Conservation (phyloP, 129 eudicot genomes). For the Flaveria linearis region DNA sequence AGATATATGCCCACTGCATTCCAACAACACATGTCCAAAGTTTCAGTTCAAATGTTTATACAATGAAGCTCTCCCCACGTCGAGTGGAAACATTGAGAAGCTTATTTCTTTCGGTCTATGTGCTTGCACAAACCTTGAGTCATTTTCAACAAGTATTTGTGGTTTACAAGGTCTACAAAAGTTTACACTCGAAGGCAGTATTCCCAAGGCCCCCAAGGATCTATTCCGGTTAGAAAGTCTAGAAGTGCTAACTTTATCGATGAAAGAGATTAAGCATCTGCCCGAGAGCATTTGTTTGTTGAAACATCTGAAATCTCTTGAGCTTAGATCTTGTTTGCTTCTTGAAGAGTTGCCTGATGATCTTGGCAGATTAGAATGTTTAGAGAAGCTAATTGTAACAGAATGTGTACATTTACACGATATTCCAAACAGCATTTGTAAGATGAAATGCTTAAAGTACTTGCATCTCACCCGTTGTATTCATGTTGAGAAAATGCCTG, state of each 20-base stretch:
- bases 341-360: conserved; percentile 16
- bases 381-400: conserved; percentile 2
- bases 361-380: conserved; percentile 21
- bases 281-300: background rate
- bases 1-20: conserved; percentile 13
- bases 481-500: conserved; percentile 17
- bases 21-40: background rate
- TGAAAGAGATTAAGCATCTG: background rate
- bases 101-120: background rate
- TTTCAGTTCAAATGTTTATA: background rate
- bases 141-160: conserved; percentile 4
- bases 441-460: background rate
- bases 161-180: background rate
- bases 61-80: background rate
- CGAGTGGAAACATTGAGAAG: conserved; percentile 13
- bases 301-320: background rate
- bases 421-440: conserved; percentile 13
- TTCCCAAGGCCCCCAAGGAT: background rate
- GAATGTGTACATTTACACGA: background rate
- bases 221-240: background rate
- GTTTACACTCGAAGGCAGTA: conserved; percentile 3
- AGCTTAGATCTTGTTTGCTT: background rate
- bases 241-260: conserved; percentile 2
- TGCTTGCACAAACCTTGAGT: conserved; percentile 16
- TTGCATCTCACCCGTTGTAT: background rate